These are phyloP conservation scores for Cyberlindnera misumaiensis DNA, from an alignment of 805 yeast genomes.

Conservation along the genomic window DNA sequence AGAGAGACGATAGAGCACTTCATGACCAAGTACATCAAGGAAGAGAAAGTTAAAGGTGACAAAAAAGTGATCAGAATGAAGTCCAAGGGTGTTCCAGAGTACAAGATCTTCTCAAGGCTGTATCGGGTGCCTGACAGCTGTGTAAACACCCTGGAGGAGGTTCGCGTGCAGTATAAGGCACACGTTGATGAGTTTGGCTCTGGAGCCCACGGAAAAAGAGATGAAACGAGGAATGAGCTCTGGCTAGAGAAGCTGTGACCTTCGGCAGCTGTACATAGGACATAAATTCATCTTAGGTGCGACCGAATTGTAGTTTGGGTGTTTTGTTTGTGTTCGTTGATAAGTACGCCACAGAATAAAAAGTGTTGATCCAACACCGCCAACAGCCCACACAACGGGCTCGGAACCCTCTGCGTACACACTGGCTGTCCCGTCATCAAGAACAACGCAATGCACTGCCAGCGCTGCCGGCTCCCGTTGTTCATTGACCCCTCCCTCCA, in stretches of 20 bases:
- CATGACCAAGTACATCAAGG: slow-evolving; percentile 24
- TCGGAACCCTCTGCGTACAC: no score
- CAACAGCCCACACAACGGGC: no score
- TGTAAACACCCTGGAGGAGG: slow-evolving; percentile 25
- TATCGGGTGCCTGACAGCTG: slow-evolving; percentile 20
- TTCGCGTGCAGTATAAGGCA: slow-evolving; percentile 15
- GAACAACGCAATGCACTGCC: slow-evolving; percentile 44
- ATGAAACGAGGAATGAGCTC: slow-evolving; percentile 20
- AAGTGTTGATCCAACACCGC: no score
- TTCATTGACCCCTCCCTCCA: slow-evolving; percentile 47
- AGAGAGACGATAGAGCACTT: slow-evolving; percentile 45
- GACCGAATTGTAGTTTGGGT: no score
- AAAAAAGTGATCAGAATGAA: slow-evolving; percentile 16
- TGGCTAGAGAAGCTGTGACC: slow-evolving; percentile 25
- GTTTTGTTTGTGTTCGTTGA: no score
- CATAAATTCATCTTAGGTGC: no score
- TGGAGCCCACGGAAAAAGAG: slow-evolving; percentile 13
- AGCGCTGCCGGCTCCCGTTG: slow-evolving; percentile 55
- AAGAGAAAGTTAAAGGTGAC: slow-evolving; percentile 24
- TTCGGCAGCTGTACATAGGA: background rate
- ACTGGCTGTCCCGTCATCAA: no score
- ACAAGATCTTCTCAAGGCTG: slow-evolving; percentile 20
- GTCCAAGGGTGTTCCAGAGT: slow-evolving; percentile 16
- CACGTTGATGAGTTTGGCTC: slow-evolving; percentile 19
- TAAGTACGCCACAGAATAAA: no score